These are phyloP conservation scores for Stachybotrys elegans DNA, from an alignment of 2,329 filamentous ascomycete species.

Conservation along the genomic window DNA sequence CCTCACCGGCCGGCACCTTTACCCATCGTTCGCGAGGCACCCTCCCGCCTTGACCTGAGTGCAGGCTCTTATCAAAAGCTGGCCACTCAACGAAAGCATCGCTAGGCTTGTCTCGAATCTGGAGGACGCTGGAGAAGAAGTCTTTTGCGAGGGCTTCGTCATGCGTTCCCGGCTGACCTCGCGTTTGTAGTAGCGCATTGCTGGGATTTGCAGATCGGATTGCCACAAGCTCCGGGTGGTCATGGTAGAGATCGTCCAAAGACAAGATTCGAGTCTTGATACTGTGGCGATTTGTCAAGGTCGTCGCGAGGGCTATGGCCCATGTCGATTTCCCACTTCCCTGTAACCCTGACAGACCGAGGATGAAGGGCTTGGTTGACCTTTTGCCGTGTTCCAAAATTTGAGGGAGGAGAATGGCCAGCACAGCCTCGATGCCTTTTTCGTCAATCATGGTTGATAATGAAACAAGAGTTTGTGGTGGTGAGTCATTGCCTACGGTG, in stretches of 20 bases:
- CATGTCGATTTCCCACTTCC: slow-evolving; percentile 21
- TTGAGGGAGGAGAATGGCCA: slow-evolving; percentile 12
- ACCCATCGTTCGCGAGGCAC: slow-evolving; percentile 13
- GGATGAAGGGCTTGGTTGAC: slow-evolving; percentile 11
- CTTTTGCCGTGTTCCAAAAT: slow-evolving; percentile 10
- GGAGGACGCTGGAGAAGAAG: slow-evolving; percentile 10
- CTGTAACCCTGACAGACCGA: slow-evolving; percentile 17
- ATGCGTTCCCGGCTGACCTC: slow-evolving; percentile 18
- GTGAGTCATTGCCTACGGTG: too few species aligned
- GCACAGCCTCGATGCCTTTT: slow-evolving; percentile 12
- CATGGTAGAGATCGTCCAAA: slow-evolving; percentile 15
- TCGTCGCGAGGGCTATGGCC: slow-evolving; percentile 14
- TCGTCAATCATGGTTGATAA: slow-evolving; percentile 14
- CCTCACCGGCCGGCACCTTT: slow-evolving; percentile 6
- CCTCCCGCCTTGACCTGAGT: slow-evolving; percentile 14
- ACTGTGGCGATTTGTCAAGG: slow-evolving; percentile 9
- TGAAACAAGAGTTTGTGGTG: not conserved
- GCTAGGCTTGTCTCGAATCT: not conserved
- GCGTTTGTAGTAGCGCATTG: slow-evolving; percentile 12
- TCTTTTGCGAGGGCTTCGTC: slow-evolving; percentile 10
- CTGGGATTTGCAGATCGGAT: slow-evolving; percentile 12
- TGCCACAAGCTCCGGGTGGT: slow-evolving; percentile 12
- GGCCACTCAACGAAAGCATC: slow-evolving; percentile 12
- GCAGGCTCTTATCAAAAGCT: slow-evolving; percentile 17
- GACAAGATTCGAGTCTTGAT: slow-evolving; percentile 14